Conservation (phyloP, 2,329 filamentous ascomycete genomes). For the Beauveria sp. region DNA sequence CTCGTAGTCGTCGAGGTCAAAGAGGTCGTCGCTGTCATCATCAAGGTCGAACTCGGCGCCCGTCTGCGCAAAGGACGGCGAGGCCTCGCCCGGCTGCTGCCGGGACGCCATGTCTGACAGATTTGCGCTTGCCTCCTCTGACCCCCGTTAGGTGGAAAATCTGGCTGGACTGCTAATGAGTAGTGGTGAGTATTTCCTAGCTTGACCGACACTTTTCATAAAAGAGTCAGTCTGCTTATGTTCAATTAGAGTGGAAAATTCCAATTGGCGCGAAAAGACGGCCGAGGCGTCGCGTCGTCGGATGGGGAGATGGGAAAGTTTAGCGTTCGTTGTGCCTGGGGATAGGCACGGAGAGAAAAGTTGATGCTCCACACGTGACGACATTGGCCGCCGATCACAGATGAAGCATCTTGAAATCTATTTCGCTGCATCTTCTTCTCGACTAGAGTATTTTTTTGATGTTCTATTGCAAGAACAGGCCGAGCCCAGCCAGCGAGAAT, state of each 20-base stretch:
- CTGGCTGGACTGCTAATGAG: not conserved
- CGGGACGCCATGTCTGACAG: slow-evolving; percentile 16
- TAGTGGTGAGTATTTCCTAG: not conserved
- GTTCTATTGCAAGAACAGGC: too few relatives aligned
- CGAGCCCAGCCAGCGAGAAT: too few relatives aligned
- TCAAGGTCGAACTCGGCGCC: slow-evolving; percentile 29
- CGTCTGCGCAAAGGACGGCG: slow-evolving; percentile 33
- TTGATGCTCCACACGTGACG: slow-evolving; percentile 3
- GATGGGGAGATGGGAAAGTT: not conserved
- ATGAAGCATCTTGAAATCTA: not conserved
- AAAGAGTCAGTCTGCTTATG: too few relatives aligned
- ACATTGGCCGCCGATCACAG: not conserved
- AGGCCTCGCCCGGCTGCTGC: slow-evolving; percentile 17
- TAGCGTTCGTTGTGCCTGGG: not conserved
- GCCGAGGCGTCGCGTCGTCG: not conserved
- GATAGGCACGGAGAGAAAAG: not conserved
- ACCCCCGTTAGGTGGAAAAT: not conserved
- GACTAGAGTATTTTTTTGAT: too few relatives aligned
- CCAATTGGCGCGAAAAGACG: not conserved
- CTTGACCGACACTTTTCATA: too few relatives aligned
- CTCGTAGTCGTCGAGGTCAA: slow-evolving; percentile 14
- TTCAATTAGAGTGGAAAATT: too few relatives aligned
- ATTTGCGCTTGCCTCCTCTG: not conserved
- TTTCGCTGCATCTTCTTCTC: not conserved
- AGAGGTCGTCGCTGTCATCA: slow-evolving; percentile 24